phyloP scores from a whole-genome alignment of 306 rosid genomes.

The Cucurbita maxima region DNA sequence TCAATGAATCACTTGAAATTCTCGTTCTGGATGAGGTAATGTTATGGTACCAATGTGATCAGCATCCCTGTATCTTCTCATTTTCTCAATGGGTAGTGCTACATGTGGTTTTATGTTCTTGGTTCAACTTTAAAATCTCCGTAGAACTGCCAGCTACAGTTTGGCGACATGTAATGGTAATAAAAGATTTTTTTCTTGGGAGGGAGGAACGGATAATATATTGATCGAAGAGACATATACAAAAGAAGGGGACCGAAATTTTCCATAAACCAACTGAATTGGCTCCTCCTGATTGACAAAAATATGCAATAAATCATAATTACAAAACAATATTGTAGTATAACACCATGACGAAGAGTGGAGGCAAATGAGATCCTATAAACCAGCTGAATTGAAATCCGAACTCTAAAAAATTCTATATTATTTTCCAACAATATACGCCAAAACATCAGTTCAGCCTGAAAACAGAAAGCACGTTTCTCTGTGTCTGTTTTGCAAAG shows the following conservation, averaged over 20 bases:
- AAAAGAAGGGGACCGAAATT: background rate
- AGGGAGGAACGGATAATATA: background rate
- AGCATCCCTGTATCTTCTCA: background rate
- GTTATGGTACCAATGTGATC: background rate
- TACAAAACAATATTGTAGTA: background rate
- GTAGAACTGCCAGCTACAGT: background rate
- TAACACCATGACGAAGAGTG: background rate
- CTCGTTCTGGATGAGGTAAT: slow-evolving; percentile 95
- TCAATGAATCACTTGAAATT: slow-evolving; percentile 53
- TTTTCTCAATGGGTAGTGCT: background rate
- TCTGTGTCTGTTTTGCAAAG: background rate
- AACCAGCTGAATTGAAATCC: background rate
- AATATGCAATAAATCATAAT: background rate
- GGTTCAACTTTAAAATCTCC: background rate
- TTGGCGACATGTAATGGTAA: no score
- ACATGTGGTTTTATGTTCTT: background rate
- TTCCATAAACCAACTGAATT: background rate
- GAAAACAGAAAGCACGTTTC: background rate
- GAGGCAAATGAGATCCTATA: background rate
- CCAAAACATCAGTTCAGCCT: background rate
- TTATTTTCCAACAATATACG: background rate
- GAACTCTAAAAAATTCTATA: background rate
- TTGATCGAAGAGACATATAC: background rate
- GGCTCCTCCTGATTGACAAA: no score
- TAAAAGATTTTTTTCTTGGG: no score